These are phyloP conservation scores for Penicillium sp. DNA, from an alignment of 2,329 filamentous ascomycete species.

Conservation along the genomic window DNA sequence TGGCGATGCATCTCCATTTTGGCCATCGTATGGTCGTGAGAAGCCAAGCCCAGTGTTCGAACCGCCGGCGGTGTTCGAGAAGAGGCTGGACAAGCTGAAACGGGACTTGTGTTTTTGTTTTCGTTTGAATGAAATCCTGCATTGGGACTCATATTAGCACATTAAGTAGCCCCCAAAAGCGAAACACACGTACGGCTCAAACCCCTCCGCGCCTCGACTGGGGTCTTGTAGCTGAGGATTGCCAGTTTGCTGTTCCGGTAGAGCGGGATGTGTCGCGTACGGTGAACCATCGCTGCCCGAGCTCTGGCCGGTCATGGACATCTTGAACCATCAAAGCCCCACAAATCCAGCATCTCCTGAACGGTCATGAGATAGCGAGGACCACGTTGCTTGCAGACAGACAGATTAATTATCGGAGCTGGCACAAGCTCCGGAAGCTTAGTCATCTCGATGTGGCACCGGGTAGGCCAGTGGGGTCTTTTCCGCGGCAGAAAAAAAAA, in stretches of 20 bases:
- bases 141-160: conserved; percentile 6
- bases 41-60: conserved; percentile 28
- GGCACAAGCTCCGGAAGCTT: conserved; percentile 31
- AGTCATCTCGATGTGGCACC: conserved; percentile 30
- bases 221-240: conserved; percentile 24
- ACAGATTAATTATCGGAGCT: conserved; percentile 14
- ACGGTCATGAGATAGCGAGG: conserved; percentile 1
- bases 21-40: conserved; percentile 29
- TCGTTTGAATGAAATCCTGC: conserved; percentile 47
- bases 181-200: conserved; percentile 39
- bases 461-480: no score
- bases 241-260: conserved; percentile 12
- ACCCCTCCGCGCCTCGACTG: conserved; percentile 31
- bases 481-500: conserved; percentile 45
- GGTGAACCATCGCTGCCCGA: conserved; percentile 18
- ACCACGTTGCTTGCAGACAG: conserved; percentile 7
- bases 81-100: conserved; percentile 45
- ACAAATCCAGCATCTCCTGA: conserved; percentile 21
- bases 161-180: background rate
- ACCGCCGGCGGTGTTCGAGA: conserved; percentile 34
- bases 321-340: conserved; percentile 29
- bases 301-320: conserved; percentile 27
- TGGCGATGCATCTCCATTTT: conserved; percentile 31
- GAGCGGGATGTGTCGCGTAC: conserved; percentile 13
- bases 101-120: conserved; percentile 44